Base-by-base conservation (phyloP, 805 yeast genomes). In the Candida boidinii region DNA sequence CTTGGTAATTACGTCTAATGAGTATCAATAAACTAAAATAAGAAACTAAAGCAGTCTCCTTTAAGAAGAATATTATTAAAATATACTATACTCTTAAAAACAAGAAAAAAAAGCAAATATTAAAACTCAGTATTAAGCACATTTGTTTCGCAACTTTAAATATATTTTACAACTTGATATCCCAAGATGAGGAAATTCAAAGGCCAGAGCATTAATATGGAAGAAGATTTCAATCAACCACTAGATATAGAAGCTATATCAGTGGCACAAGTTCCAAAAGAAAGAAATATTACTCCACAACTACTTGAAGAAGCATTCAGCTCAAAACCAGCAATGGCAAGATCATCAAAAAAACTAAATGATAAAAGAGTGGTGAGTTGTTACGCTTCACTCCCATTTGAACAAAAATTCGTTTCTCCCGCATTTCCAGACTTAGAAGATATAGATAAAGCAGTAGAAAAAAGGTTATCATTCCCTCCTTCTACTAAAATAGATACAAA, bases 141-240 rank as follows among this genome's bases (percentile, higher is more conserved):
- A n/a, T n/a, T n/a, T n/a, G n/a, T n/a, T n/a, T n/a, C n/a, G n/a
- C n/a, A n/a, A n/a, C n/a, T n/a, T n/a, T n/a, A n/a, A n/a, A n/a
- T n/a, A n/a, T n/a, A n/a, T n/a, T n/a, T n/a, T n/a, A n/a, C n/a
- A 30, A 30, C 19, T 30, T 26, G 12, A 5, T 21, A 16, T 14
- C 20, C 10, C 16, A 26, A 23, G 10, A 48, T 48, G 46, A 38
- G 45, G 22, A 45, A 43, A 24, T 42, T 44, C 20, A 47, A 36
- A 28, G 58, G 57, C 5, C 47, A 54, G 24, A 40, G 35, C 27
- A 34, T 54, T 7, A 31, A 32, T 10, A 32, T 33, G 16, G 40
- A 35, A 2, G 36, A 33, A n/a, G 60, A 54, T 33, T 52, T 48
- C 27, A 28, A 28, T 23, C 41, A 30, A 23, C 49, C 42, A 9